Evolutionary conservation across 1,284 basidiomycete genomes (phyloP), one percentile per base, ranked within the genome.

Genomic region (Cryptococcus jaspeensis): DNA sequence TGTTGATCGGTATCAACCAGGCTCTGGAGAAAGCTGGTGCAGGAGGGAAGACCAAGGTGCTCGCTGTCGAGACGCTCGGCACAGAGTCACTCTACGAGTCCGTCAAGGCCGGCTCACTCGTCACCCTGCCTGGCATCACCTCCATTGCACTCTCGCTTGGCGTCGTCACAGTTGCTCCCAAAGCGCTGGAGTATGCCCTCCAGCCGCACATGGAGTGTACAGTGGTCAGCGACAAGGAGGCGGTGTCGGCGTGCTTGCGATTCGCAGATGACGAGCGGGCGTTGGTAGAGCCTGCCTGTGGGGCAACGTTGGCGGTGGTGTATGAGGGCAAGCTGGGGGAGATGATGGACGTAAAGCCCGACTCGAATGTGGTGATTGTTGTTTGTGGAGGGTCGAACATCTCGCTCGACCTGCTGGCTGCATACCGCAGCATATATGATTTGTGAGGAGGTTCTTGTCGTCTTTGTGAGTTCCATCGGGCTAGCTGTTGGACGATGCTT

Each of bases 211-310:
- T 65, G 9, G 13, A 20, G 13, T 58, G 53, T 47, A 35, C 56
- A 13, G 44, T 61, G 9, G 65, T 67, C 18, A 56, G 54, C 3
- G 65, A 67, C 46, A 52, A 43, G 16, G 46, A 67, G 50, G 63
- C 65, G 15, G 59, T 58, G 1, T 6, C 46, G 13, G 65, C 65
- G 7, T 67, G 63, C 52, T 37, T 60, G 45, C 23, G 44, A 16
- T 67, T 65, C 32, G 61, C 57, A 23, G 61, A 67, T 23, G 63
- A 67, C 23, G 63, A 67, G 52, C 47, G 65, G 20, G 44, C 63
- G 28, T 22, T 67, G 43, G 65, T 67, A 2, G 65, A 67, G 56
- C 61, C 63, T 0, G 59, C 65, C 18, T 67, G 65, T 45, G 65
- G 65, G 6, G 65, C 65, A 7, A 62, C 58, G 20, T 20, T 67